These are phyloP conservation scores for Boletus reticulatus DNA, from an alignment of 768 basidiomycete species.

Conservation along the genomic window DNA sequence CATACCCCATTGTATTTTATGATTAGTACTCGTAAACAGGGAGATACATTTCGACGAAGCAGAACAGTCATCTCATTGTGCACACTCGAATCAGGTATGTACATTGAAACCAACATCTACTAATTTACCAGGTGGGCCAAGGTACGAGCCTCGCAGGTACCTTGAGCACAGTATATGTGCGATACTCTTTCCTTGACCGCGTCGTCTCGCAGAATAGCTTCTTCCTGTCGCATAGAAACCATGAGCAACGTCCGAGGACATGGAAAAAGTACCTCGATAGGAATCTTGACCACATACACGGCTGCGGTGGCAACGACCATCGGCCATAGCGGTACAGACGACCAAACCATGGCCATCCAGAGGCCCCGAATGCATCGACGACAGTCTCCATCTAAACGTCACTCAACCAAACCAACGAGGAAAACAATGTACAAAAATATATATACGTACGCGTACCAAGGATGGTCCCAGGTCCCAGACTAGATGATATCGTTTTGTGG, in stretches of 20 bases:
- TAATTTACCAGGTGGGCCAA: slow-evolving; percentile 2
- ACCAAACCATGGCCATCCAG: slow-evolving; percentile 7
- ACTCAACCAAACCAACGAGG: not conserved
- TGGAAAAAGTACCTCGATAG: slow-evolving; percentile 2
- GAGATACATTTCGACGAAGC: too few relatives aligned
- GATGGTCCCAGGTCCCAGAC: too few relatives aligned
- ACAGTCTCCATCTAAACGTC: not conserved
- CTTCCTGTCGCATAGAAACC: not conserved
- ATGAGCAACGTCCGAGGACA: not conserved
- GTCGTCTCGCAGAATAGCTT: slow-evolving; percentile 3
- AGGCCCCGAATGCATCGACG: not conserved
- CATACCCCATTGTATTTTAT: slow-evolving; percentile 5
- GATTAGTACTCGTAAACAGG: not conserved
- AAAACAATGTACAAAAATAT: too few relatives aligned
- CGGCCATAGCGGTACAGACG: slow-evolving; percentile 5
- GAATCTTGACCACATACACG: slow-evolving; percentile 1
- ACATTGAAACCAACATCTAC: not conserved
- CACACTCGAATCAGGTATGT: too few relatives aligned
- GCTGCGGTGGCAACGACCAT: not conserved
- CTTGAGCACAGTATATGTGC: slow-evolving; percentile 7
- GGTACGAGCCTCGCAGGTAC: slow-evolving; percentile 14
- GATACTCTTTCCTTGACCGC: slow-evolving; percentile 6
- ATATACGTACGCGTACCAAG: slow-evolving; percentile 10
- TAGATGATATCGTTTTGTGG: too few relatives aligned
- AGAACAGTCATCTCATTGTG: too few relatives aligned